A percentile compares a stretch with the other conserved stretches of the same genome.
These are phyloP conservation scores for Corchorus olitorius DNA, from an alignment of 345 rosid genomes.

Conservation along the genomic window DNA sequence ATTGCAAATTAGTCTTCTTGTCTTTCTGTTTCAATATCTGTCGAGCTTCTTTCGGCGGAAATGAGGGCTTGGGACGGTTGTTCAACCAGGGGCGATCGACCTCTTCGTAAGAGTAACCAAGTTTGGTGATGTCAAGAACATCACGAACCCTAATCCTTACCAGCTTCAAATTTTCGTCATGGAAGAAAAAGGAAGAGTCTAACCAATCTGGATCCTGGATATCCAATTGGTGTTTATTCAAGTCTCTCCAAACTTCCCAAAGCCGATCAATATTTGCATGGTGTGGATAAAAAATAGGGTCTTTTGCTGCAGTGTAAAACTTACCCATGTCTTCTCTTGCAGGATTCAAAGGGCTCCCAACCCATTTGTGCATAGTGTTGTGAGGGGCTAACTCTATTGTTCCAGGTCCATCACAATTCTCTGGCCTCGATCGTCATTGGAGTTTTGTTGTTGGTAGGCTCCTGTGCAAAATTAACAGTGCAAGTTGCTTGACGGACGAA, in stretches of 20 bases:
- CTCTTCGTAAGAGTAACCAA: conserved; percentile 21
- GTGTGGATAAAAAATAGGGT: conserved; percentile 30
- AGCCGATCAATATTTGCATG: conserved; percentile 31
- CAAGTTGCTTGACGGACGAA: conserved; percentile 21
- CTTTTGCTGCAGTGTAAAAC: conserved; percentile 28
- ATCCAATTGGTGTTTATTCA: conserved; percentile 1
- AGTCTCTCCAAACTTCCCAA: conserved; percentile 28
- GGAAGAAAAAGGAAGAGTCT: conserved; percentile 21
- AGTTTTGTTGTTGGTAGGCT: conserved; percentile 19
- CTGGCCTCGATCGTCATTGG: too few species aligned
- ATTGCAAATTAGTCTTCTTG: not conserved
- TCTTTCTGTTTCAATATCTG: not conserved
- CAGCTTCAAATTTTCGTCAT: conserved; percentile 23
- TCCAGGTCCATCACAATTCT: conserved; percentile 11
- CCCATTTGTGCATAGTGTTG: conserved; percentile 25
- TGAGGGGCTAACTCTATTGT: conserved; percentile 22
- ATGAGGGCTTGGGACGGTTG: conserved; percentile 13
- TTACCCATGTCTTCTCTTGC: conserved; percentile 30
- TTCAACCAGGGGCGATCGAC: conserved; percentile 24
- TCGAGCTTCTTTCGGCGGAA: conserved; percentile 11
- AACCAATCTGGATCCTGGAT: conserved; percentile 18
- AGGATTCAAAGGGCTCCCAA: not conserved
- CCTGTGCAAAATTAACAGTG: conserved; percentile 19
- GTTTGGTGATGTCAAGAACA: conserved; percentile 17
- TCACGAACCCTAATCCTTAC: conserved; percentile 20